Evolutionary conservation across 1,284 basidiomycete genomes (phyloP), one percentile per base, ranked within the genome.

Genomic region (Uromyces viciae-fabae): DNA sequence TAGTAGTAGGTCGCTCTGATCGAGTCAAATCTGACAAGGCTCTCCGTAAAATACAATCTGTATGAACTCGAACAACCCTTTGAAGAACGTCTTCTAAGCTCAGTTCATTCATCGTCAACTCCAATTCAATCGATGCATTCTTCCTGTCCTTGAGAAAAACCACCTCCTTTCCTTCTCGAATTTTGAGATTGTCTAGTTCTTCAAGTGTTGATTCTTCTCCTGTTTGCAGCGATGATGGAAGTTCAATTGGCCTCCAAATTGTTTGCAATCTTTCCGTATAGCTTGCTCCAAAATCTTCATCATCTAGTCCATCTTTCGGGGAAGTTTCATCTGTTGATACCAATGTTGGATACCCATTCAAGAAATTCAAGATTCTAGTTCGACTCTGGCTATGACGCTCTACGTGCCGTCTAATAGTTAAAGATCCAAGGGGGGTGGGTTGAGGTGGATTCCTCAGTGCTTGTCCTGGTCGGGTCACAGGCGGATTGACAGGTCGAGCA

Each of bases 261-360:
- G 64, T 56, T 62, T 73, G 78, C 11, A 80, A 49, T 31, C 78
- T 68, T 33, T 80, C 71, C 7, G 54, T 73, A 19, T 62, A 62
- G 60, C 76, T 79, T n/a, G 76, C 76, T 15, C 76, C 76, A 56
- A 69, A 52, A 71, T 79, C 76, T n/a, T n/a, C n/a, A 52, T 38
- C 75, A 64, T 68, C 75, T 19, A 68, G 42, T 36, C 46, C 46
- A 36, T 79, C 54, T n/a, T 68, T 36, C 8, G 28, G 25, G 3
- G 33, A 11, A 17, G 60, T 62, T n/a, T 73, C 68, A 43, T 60
- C 46, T n/a, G n/a, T n/a, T n/a, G n/a, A n/a, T n/a, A n/a, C n/a
- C n/a, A n/a, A n/a, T 56, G 56, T 38, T 15, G 78, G 78, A 46
- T 80, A 80, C n/a, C 69, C 78, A 31, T 49, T 73, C 28, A 80